Evolutionary conservation across 164 flowering plant species (phyloP).

Genomic region (Vitis rotundifolia): DNA sequence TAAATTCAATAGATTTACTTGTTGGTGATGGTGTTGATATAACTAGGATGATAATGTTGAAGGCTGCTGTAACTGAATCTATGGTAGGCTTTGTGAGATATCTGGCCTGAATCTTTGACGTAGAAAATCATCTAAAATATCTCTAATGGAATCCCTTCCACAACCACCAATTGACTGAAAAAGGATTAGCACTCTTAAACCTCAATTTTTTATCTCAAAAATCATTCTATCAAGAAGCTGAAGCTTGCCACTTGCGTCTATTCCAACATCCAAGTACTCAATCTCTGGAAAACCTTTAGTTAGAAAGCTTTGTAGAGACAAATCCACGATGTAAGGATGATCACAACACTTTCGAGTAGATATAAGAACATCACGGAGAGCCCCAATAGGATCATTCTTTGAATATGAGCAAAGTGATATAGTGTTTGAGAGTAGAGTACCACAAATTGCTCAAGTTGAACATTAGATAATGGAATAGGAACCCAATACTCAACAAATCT

Average conservation of each 20-base stretch:
- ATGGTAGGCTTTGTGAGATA: too few species aligned
- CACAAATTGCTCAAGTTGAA: conserved; percentile 92
- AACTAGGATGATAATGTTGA: too few species aligned
- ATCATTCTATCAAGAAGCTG: conserved; percentile 76
- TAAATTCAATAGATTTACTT: too few species aligned
- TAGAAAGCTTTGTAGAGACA: conserved; percentile 30
- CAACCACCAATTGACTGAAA: conserved; percentile 66
- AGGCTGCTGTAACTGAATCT: too few species aligned
- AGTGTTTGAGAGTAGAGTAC: conserved; percentile 54
- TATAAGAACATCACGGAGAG: too few species aligned
- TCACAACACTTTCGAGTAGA: too few species aligned
- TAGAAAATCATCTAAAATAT: too few species aligned
- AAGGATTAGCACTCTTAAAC: conserved; percentile 61
- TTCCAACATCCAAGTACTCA: conserved; percentile 63
- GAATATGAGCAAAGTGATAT: conserved; percentile 51
- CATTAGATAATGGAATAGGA: too few species aligned
- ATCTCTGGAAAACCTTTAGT: conserved; percentile 35
- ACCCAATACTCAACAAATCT: too few species aligned
- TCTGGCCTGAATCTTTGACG: too few species aligned
- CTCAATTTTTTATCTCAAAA: conserved; percentile 44
- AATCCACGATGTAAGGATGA: too few species aligned
- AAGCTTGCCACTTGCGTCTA: conserved; percentile 88
- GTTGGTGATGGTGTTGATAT: too few species aligned
- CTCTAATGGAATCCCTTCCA: conserved; percentile 51
- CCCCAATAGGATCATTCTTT: conserved; percentile 64